phyloP scores from a whole-genome alignment of 2,329 filamentous ascomycete species.

The Aureobasidium sp. region DNA sequence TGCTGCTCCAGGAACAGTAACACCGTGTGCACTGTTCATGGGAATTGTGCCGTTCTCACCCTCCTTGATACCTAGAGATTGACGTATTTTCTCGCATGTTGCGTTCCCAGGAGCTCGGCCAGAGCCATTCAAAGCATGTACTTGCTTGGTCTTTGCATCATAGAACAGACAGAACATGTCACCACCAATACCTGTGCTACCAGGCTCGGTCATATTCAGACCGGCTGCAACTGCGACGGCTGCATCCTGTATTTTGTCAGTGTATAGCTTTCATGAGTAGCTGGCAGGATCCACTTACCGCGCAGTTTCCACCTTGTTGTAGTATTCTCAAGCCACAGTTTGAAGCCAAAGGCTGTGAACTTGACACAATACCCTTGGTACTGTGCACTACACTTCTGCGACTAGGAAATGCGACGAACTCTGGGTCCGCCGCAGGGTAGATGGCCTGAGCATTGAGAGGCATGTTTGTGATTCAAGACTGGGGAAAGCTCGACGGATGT shows the following conservation, averaged over 20 bases:
- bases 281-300: slow-evolving; percentile 49
- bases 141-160: slow-evolving; percentile 70
- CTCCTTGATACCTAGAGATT: slow-evolving; percentile 58
- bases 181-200: slow-evolving; percentile 88
- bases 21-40: slow-evolving; percentile 67
- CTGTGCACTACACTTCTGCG: slow-evolving; percentile 89
- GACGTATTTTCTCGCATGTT: slow-evolving; percentile 62
- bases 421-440: slow-evolving; percentile 42
- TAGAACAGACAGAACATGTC: slow-evolving; percentile 97
- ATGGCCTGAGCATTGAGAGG: slow-evolving; percentile 44
- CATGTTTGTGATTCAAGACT: slow-evolving; percentile 29
- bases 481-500: background rate
- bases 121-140: slow-evolving; percentile 85
- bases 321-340: slow-evolving; percentile 80
- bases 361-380: slow-evolving; percentile 83
- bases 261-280: background rate
- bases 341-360: slow-evolving; percentile 80
- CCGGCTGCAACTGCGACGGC: slow-evolving; percentile 89
- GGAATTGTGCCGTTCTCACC: slow-evolving; percentile 58
- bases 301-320: slow-evolving; percentile 85
- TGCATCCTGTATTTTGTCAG: slow-evolving; percentile 59
- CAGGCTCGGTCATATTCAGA: slow-evolving; percentile 88
- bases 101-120: slow-evolving; percentile 68
- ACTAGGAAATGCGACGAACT: slow-evolving; percentile 63
- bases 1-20: slow-evolving; percentile 82